These are phyloP conservation scores for Mycena capillaripes DNA, from an alignment of 768 basidiomycete species.

Conservation along the genomic window DNA sequence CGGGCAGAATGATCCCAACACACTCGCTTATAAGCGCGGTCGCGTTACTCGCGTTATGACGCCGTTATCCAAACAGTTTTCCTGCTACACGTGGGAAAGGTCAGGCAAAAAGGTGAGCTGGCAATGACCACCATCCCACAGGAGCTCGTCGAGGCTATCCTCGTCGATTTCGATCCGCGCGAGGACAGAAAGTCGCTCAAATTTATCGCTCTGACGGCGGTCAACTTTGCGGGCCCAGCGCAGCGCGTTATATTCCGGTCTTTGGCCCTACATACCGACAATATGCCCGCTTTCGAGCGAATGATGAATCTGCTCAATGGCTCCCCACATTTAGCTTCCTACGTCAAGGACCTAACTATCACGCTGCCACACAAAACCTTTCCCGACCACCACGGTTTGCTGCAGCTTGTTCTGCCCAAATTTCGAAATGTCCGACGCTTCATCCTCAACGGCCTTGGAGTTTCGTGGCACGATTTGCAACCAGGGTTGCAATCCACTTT, in stretches of 20 bases:
- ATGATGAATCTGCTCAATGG: background rate
- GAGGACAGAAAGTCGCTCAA: slow-evolving; percentile 1
- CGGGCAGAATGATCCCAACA: no score
- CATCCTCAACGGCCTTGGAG: background rate
- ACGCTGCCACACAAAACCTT: background rate
- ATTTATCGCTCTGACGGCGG: background rate
- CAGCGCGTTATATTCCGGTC: slow-evolving; percentile 5
- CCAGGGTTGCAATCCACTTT: background rate
- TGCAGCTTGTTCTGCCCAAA: background rate
- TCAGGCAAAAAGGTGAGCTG: slow-evolving; percentile 1
- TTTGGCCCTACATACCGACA: background rate
- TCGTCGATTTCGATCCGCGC: slow-evolving; percentile 8
- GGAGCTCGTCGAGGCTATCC: slow-evolving; percentile 11
- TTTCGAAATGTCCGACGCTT: background rate
- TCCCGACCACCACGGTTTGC: background rate
- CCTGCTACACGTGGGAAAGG: background rate
- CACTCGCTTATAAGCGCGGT: background rate
- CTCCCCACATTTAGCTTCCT: background rate
- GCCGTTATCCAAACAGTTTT: background rate
- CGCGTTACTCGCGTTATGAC: background rate
- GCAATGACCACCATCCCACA: slow-evolving; percentile 15
- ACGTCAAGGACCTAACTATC: background rate
- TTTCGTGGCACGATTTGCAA: background rate
- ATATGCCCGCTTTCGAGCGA: background rate
- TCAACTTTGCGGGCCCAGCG: slow-evolving; percentile 1